Conservation (phyloP, 2,329 filamentous ascomycete species). For the Cladophialophora yegresii region DNA sequence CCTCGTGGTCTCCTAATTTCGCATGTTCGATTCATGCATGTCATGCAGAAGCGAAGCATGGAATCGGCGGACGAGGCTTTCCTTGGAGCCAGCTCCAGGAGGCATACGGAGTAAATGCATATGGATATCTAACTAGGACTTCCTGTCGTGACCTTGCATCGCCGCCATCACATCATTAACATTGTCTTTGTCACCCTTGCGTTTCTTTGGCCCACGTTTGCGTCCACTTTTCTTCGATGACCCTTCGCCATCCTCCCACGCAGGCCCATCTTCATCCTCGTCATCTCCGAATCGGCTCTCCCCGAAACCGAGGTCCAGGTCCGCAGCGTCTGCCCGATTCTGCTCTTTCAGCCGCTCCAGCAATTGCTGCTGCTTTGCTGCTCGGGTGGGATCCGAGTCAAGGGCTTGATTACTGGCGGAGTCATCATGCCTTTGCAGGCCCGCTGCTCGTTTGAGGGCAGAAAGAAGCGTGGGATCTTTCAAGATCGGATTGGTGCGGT, state of each 20-base stretch:
- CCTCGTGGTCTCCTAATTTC: not conserved
- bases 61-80: not conserved
- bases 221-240: constrained; percentile 44
- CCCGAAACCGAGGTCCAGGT: constrained; percentile 94
- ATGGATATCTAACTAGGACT: constrained; percentile 1
- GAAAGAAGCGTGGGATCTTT: constrained; percentile 75
- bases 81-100: not conserved
- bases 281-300: constrained; percentile 84
- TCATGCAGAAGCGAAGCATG: constrained; percentile 12
- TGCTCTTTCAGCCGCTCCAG: constrained; percentile 47
- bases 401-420: constrained; percentile 37
- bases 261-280: constrained; percentile 74
- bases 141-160: constrained; percentile 63
- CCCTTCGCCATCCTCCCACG: constrained; percentile 50
- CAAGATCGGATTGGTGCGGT: constrained; percentile 42
- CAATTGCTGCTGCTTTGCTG: constrained; percentile 40
- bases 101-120: not conserved
- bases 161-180: constrained; percentile 77
- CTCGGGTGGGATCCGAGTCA: constrained; percentile 23
- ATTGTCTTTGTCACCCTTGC: constrained; percentile 62
- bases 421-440: constrained; percentile 53
- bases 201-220: constrained; percentile 59
- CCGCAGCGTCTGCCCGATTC: constrained; percentile 53
- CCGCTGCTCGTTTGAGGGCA: constrained; percentile 80
- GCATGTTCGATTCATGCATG: not conserved